A percentile compares a stretch with the other conserved stretches of the same genome.
phyloP scores from a whole-genome alignment of 2,329 filamentous ascomycete species.

The Ophioceras dolichostomum region DNA sequence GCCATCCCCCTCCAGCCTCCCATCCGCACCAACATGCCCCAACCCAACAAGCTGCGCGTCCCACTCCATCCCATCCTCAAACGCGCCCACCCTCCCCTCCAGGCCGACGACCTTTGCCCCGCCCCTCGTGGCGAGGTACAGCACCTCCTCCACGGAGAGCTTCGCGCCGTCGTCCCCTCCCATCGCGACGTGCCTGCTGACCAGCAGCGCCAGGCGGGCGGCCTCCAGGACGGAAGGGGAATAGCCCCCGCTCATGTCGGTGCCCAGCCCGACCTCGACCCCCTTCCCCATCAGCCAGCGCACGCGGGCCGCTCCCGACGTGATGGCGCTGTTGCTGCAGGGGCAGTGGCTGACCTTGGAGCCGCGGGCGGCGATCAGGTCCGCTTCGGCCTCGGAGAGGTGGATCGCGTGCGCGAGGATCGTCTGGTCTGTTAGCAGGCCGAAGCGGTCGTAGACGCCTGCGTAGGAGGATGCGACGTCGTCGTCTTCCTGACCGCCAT shows the following conservation, averaged over 20 bases:
- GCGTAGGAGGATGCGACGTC: constrained; percentile 43
- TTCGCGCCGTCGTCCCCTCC: constrained; percentile 40
- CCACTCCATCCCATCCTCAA: constrained; percentile 79
- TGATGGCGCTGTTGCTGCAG: constrained; percentile 71
- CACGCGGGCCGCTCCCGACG: constrained; percentile 66
- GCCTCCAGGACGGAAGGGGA: constrained; percentile 70
- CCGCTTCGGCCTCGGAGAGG: constrained; percentile 53
- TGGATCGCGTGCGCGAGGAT: constrained; percentile 83
- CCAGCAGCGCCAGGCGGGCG: constrained; percentile 69
- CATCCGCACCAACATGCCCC: constrained; percentile 31
- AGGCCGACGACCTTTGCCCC: constrained; percentile 75
- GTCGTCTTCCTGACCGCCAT: constrained; percentile 18
- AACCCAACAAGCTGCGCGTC: constrained; percentile 78
- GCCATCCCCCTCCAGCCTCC: constrained; percentile 14
- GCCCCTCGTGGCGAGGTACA: constrained; percentile 80
- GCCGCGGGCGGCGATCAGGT: constrained; percentile 45
- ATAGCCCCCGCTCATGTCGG: constrained; percentile 84
- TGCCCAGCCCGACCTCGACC: constrained; percentile 74
- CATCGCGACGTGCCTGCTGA: constrained; percentile 61
- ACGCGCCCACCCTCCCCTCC: constrained; percentile 58
- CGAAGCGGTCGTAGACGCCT: constrained; percentile 63
- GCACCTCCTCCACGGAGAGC: constrained; percentile 70
- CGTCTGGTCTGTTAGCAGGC: constrained; percentile 58
- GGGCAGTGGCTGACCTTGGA: constrained; percentile 77
- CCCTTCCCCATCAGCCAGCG: constrained; percentile 62